phyloP scores from a whole-genome alignment of 2,329 filamentous ascomycete species.

The Pseudocercospora musae region DNA sequence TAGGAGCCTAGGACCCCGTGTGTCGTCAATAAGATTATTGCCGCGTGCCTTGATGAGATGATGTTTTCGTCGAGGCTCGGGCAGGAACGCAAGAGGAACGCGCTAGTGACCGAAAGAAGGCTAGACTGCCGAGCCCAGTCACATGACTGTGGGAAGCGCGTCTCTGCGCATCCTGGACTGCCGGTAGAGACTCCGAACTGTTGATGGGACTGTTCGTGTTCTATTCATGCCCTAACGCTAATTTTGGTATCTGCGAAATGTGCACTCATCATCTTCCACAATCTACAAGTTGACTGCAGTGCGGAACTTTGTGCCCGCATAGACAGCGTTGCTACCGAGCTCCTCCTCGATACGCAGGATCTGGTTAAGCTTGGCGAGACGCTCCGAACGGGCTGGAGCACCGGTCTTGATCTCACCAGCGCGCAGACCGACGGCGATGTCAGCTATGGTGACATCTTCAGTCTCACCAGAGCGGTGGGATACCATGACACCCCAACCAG shows the following conservation, averaged over 20 bases:
- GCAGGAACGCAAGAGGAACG: conserved; percentile 1
- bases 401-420: conserved; percentile 98
- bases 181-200: neutral
- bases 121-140: neutral
- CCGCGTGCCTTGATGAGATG: conserved; percentile 12
- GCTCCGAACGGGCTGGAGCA: conserved; percentile 93
- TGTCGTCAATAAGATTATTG: neutral
- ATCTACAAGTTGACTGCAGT: conserved; percentile 80
- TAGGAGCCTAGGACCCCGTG: neutral
- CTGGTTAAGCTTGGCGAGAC: conserved; percentile 99
- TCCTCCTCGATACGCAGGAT: conserved; percentile 99
- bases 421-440: conserved; percentile 95
- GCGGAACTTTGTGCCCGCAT: conserved; percentile 90
- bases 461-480: conserved; percentile 99
- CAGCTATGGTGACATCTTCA: conserved; percentile 98
- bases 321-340: conserved; percentile 85
- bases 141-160: neutral
- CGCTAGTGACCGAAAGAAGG: neutral
- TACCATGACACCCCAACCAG: conserved; percentile 98
- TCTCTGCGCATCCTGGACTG: neutral
- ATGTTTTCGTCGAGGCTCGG: conserved; percentile 11
- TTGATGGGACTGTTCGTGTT: neutral
- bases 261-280: neutral
- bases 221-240: neutral
- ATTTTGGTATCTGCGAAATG: neutral